Evolutionary conservation across 768 basidiomycete genomes (phyloP), one percentile per base, ranked within the genome.

Genomic region (Suillus lakei): DNA sequence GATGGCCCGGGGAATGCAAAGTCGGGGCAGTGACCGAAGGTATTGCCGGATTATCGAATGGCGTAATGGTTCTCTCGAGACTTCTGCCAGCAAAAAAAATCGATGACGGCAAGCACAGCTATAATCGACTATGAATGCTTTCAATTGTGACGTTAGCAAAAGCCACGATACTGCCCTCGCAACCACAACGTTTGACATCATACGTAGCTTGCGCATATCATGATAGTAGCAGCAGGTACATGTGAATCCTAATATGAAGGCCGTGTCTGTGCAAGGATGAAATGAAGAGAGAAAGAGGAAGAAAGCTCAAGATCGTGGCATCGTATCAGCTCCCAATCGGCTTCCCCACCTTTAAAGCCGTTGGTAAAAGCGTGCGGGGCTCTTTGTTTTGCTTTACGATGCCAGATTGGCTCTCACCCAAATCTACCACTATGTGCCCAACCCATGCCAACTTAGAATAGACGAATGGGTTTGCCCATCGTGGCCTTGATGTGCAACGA

Each of bases 311-410:
- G 66, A 73, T 64, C 68, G 46, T 71, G 71, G 70, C 68, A 77
- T 76, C 79, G 79, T 76, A 85, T 89, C 91, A 93, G 92, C 92
- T 93, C 92, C 92, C 92, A 93, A 92, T 93, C 92, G 89, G 83
- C 87, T 86, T 82, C 83, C 85, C 83, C 81, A 77, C 83, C 79
- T 74, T 73, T 64, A 80, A 83, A 86, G 86, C 86, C 88, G 91
- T 96, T 95, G 94, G 94, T 95, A 84, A 84, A 96, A 96, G 94
- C 94, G 94, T 96, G 94, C 95, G 94, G 90, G 91, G 91, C 94
- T 94, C 91, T 89, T 84, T 95, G 88, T 91, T 88, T 77, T 95
- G 94, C 93, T 91, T 90, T 88, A 83, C 86, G 85, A 79, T 73
- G 68, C 71, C 71, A 71, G 67, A 69, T 67, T 69, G 66, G 66